These are phyloP conservation scores for Achaetomiella virescens DNA, from an alignment of 495 filamentous ascomycete genomes.

Conservation along the genomic window DNA sequence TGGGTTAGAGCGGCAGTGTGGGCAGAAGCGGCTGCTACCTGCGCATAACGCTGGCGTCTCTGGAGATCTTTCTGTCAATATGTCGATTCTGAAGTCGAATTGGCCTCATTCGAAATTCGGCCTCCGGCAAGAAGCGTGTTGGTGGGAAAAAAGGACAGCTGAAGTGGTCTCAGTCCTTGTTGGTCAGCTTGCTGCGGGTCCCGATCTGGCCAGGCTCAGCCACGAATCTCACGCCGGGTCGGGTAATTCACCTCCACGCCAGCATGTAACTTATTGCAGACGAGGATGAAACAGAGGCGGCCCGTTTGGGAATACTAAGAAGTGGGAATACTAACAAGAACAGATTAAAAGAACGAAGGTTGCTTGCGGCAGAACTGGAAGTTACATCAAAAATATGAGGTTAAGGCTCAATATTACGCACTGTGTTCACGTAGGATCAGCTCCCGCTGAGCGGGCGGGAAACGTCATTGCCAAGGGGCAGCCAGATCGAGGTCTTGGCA, in stretches of 20 bases:
- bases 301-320: too few species aligned
- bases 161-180: neutral
- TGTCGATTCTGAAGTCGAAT: neutral
- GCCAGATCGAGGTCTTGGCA: neutral
- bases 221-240: neutral
- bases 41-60: neutral
- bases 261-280: neutral
- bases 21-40: neutral
- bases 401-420: neutral
- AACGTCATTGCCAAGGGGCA: constrained; percentile 1
- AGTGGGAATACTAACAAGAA: neutral
- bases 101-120: neutral
- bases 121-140: neutral
- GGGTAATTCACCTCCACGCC: neutral
- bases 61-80: too few species aligned
- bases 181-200: constrained; percentile 2
- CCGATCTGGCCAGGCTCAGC: constrained; percentile 7
- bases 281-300: too few species aligned
- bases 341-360: too few species aligned
- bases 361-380: neutral
- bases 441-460: too few species aligned
- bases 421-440: constrained; percentile 2
- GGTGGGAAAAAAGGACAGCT: neutral
- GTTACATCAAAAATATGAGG: neutral
- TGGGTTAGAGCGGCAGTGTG: neutral